Base-by-base conservation (phyloP, 306 rosid genomes). In the Erythrophleum fordii region DNA sequence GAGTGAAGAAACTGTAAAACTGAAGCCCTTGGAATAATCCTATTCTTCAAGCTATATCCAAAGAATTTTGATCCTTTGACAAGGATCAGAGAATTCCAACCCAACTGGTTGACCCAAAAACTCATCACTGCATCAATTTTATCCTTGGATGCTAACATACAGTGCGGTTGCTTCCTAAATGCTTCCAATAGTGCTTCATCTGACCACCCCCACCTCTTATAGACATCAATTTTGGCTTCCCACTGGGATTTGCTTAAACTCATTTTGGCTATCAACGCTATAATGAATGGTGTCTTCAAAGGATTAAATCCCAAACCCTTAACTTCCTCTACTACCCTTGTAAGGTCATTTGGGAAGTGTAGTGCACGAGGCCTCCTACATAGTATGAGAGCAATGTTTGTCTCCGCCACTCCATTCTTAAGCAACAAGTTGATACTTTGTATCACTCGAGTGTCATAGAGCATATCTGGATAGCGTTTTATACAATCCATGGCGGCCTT, bases 121-220 rank as follows among this genome's bases (percentile, higher is more conserved):
- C 51, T 66, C 93, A 90, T 87, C 12, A 73, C 51, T 35, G 48
- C 64, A 76, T 69, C 28, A 13, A 90, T 76, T 74, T 90, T 89
- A 41, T 82, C 77, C 46, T 39, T 65, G 1, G 90, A 89, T 2
- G 18, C 0, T 31, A 35, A 16, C 86, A 90, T 80, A 68, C 81
- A 83, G 7, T 67, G n/a, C 1, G 97, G 95, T 10, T 31, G 53
- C 83, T 5, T 85, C 62, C 34, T 28, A 70, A 89, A 90, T 4
- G 89, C 91, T 14, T 34, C 13, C 3, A 44, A 29, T 22, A 82
- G 52, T 5, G 77, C 80, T 9, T 86, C 90, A 16, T 90, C 86
- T 5, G 87, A 71, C 86, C 85, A 92, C 17, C 95, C 97, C 93
- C 92, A 92, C 31, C 35, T 85, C 77, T 72, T 89, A 39, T 13